phyloP scores from a whole-genome alignment of 306 rosid species.

The Sphenostylis stenocarpa region DNA sequence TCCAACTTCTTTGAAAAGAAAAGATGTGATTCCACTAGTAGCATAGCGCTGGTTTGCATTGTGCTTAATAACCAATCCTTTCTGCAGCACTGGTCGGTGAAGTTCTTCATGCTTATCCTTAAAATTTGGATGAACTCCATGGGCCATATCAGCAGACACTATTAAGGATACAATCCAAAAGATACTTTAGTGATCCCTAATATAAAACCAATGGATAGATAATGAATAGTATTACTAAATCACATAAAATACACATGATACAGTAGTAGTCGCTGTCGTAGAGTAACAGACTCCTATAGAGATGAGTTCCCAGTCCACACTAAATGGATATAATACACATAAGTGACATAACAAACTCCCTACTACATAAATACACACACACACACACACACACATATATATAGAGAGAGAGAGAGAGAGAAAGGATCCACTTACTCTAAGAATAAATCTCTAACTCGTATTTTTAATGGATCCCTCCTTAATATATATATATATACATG shows the following conservation, averaged over 20 bases:
- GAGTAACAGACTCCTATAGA: neutral
- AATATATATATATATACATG: no score
- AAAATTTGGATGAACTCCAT: conserved; percentile 96
- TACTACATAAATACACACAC: neutral
- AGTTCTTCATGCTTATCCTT: conserved; percentile 90
- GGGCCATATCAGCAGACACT: conserved; percentile 99
- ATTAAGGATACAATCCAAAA: conserved; percentile 34
- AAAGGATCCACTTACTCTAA: no score
- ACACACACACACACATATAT: no score
- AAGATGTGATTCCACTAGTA: conserved; percentile 85
- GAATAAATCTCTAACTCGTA: no score
- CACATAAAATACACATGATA: neutral
- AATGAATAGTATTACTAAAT: neutral
- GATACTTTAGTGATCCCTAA: conserved; percentile 31
- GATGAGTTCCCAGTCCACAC: neutral
- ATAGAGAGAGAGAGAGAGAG: no score
- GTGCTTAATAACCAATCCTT: conserved; percentile 90
- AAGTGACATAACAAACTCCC: neutral
- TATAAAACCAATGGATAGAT: neutral
- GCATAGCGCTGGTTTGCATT: conserved; percentile 98
- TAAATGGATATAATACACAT: neutral
- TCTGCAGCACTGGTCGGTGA: conserved; percentile 89
- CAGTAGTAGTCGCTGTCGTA: neutral
- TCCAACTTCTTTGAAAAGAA: conserved; percentile 87
- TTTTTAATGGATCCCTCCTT: no score